phyloP scores from a whole-genome alignment of 139 green algal genomes.

The Picochlorum costavermella region DNA sequence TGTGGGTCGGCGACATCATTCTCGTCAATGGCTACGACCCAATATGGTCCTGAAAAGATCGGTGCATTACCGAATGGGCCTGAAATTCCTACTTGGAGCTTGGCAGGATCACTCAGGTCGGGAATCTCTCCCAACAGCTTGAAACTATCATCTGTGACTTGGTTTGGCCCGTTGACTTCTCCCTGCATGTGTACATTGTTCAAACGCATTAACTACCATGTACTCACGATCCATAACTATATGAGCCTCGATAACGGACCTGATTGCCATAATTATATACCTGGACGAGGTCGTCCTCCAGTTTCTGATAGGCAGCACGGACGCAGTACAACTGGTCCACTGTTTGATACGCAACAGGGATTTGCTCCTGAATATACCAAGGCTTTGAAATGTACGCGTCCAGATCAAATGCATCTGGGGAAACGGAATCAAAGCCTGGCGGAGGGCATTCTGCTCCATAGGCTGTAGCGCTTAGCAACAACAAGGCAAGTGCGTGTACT shows the following conservation, averaged over 20 bases:
- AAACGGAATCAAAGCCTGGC: slow-evolving; percentile 10
- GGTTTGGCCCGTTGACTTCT: slow-evolving; percentile 4
- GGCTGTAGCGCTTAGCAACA: not conserved
- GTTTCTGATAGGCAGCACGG: not conserved
- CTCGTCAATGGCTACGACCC: slow-evolving; percentile 12
- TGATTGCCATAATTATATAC: slow-evolving; percentile 1
- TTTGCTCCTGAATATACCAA: slow-evolving; percentile 11
- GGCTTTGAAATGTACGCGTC: slow-evolving; percentile 5
- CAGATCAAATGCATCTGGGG: slow-evolving; percentile 4
- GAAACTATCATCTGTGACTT: not conserved
- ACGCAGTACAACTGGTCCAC: slow-evolving; percentile 8
- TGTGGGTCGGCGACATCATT: not conserved
- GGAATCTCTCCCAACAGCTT: not conserved
- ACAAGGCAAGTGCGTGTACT: not conserved
- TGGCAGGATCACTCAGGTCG: slow-evolving; percentile 2
- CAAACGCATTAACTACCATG: not conserved
- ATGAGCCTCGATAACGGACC: no score
- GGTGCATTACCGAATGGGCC: not conserved
- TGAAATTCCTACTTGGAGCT: slow-evolving; percentile 10
- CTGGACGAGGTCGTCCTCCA: slow-evolving; percentile 2
- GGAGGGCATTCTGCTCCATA: not conserved
- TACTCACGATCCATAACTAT: no score
- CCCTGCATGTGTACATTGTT: not conserved
- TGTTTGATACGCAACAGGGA: slow-evolving; percentile 4
- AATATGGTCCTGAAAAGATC: slow-evolving; percentile 8